Evolutionary conservation across 2,329 filamentous ascomycete genomes (phyloP), one percentile per base, ranked within the genome.

Genomic region (Nakataea oryzae): DNA sequence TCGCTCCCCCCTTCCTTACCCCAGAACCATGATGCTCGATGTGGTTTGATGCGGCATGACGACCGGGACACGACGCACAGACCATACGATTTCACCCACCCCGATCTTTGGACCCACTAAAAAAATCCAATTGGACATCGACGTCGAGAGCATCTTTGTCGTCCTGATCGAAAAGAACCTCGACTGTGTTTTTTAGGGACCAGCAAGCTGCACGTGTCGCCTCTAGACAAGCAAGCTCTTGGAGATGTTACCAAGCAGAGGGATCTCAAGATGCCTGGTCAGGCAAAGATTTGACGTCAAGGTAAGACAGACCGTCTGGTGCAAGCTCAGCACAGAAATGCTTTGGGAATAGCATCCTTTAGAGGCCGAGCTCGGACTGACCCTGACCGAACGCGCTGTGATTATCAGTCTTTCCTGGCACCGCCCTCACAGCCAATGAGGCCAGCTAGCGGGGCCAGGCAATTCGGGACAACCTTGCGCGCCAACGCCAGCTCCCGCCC

Each of bases 191-290:
- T 55, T 41, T 50, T 28, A 60, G 59, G 50, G 41, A 32, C 24
- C 47, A 61, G 55, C 60, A 50, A 32, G 34, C 12, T 55, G 54
- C 55, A 14, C 55, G 26, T 54, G 30, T 13, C 27, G 24, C 56
- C 34, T 32, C 24, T 30, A 27, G 24, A 34, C 14, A n/a, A 50
- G n/a, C 8, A 50, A 50, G 41, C 21, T n/a, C 11, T 50, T 24
- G 41, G 61, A 30, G 2, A 86, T 86, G 83, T 74, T 86, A 70
- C 79, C 80, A 70, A 79, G 80, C 67, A 78, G 78, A 78, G 79
- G 81, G 67, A 68, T 84, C 62, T 61, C 54, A 13, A 21, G 59
- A 55, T 61, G 59, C 30, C 50, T 61, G 24, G 50, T 28, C 28
- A 47, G 47, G 59, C 50, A 41, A 54, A 61, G 59, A 62, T 62